Base-by-base conservation (phyloP, 768 basidiomycete genomes). In the Boletus rex-veris region DNA sequence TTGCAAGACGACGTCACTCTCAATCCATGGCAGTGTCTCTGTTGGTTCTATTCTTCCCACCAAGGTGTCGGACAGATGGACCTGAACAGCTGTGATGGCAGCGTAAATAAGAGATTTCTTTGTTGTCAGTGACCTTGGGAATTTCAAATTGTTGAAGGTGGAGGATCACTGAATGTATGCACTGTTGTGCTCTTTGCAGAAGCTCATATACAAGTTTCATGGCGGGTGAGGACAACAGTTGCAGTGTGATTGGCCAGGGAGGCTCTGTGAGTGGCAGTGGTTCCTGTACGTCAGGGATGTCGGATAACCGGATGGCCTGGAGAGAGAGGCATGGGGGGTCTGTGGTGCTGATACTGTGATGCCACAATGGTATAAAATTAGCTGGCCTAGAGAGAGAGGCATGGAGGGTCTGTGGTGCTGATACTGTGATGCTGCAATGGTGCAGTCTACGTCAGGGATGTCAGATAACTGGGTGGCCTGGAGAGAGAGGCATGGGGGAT, bases 81-180 rank as follows among this genome's bases (percentile, higher is more conserved):
- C 83, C 37, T 88, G 82, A 40, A 90, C 84, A 9, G 82, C 73
- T 2, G 81, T 72, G 33, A 91, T 84, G 14, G 83, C 80, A 30
- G 72, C 69, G 42, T 77, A 69, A 43, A 90, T 83, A 24, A 86
- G 75, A 24, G 51, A 76, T 73, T 38, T 73, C 69, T 60, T 83
- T 81, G 49, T 87, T 80, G 50, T 80, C 80, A 4, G 74, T 65
- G 44, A 72, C 71, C 30, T 80, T 78, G 8, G 75, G 70, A 11
- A 77, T 56, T 42, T 75, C 76, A 59, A 77, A 72, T 8, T 76
- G 62, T 58, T 79, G 80, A 18, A 89, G 74, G 58, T 80, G 82
- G 14, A 82, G 75, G 11, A 85, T 73, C 11, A 90, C 79, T 37
- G 80, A 75, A 46, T 80, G 76, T 52, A 90, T 86, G 40, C 83